Percentiles rank a stretch among this genome's conserved stretches.
phyloP scores from a whole-genome alignment of 116 monocot genomes.

The Cymodocea nodosa region DNA sequence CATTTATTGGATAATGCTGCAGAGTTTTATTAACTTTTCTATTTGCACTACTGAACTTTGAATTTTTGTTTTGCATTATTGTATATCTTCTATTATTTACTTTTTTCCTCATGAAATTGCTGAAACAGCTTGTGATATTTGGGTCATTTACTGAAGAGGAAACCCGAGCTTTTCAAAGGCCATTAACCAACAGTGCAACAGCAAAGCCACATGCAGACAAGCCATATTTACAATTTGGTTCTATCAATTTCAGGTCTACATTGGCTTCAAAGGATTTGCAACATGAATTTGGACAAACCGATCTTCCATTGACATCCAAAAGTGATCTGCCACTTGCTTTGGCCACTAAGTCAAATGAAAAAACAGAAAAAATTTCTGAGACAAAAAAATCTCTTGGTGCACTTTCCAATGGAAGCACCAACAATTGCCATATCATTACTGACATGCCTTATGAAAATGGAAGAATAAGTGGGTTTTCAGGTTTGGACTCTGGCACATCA shows the following conservation, averaged over 20 bases:
- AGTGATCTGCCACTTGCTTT: not conserved
- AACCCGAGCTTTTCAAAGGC: slow-evolving; percentile 28
- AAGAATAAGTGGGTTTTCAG: not conserved
- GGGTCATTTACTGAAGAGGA: slow-evolving; percentile 88
- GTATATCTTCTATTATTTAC: not conserved
- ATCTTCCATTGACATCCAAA: slow-evolving; percentile 7
- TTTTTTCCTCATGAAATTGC: slow-evolving; percentile 1
- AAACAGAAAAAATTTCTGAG: not conserved
- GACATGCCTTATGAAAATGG: slow-evolving; percentile 11
- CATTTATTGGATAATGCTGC: no score
- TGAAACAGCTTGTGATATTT: slow-evolving; percentile 57
- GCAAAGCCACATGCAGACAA: slow-evolving; percentile 9
- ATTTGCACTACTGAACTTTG: no score
- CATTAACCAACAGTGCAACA: slow-evolving; percentile 11
- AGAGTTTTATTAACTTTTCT: no score
- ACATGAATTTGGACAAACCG: slow-evolving; percentile 9
- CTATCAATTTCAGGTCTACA: slow-evolving; percentile 40
- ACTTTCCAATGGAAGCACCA: slow-evolving; percentile 21
- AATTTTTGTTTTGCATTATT: no score
- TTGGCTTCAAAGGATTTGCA: slow-evolving; percentile 16
- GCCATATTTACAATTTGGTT: slow-evolving; percentile 52
- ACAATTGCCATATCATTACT: not conserved
- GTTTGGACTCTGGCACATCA: not conserved
- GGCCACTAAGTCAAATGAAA: not conserved
- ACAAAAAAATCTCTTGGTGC: slow-evolving; percentile 7